Conservation (phyloP, 1,284 basidiomycete genomes). For the Kwoniella shivajii region DNA sequence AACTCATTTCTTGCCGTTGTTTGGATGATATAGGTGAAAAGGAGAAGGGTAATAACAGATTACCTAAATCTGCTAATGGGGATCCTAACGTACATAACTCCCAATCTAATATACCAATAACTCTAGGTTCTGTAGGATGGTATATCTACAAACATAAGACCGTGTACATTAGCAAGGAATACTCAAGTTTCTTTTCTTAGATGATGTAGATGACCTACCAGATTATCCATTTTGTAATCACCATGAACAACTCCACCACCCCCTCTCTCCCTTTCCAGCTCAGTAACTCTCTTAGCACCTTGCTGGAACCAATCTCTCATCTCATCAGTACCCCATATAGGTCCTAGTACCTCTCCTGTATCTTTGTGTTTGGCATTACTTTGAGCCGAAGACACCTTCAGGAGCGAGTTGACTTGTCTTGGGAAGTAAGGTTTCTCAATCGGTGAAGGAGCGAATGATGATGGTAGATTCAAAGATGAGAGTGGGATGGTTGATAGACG, state of each 20-base stretch:
- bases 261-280: slow-evolving; percentile 66
- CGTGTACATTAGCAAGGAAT: too few relatives aligned
- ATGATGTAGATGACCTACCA: slow-evolving; percentile 55
- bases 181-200: too few relatives aligned
- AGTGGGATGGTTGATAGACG: slow-evolving; percentile 74
- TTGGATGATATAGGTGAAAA: slow-evolving; percentile 58
- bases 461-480: slow-evolving; percentile 66
- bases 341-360: slow-evolving; percentile 40
- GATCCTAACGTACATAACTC: slow-evolving; percentile 91
- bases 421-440: slow-evolving; percentile 72
- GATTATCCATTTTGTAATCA: slow-evolving; percentile 95
- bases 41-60: slow-evolving; percentile 82
- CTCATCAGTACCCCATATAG: slow-evolving; percentile 65
- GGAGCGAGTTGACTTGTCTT: slow-evolving; percentile 84
- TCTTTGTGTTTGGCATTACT: slow-evolving; percentile 64
- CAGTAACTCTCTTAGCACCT: slow-evolving; percentile 71
- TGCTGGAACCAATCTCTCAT: slow-evolving; percentile 66
- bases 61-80: slow-evolving; percentile 87
- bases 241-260: slow-evolving; percentile 76
- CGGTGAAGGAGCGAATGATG: slow-evolving; percentile 69
- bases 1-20: not conserved
- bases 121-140: slow-evolving; percentile 85
- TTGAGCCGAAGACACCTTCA: slow-evolving; percentile 73
- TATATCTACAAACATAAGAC: slow-evolving; percentile 69
- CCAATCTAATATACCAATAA: slow-evolving; percentile 96